Percentiles rank a stretch among this genome's conserved stretches.
These are phyloP conservation scores for Nigrograna mackinnonii DNA, from an alignment of 2,329 filamentous ascomycete species.

Conservation along the genomic window DNA sequence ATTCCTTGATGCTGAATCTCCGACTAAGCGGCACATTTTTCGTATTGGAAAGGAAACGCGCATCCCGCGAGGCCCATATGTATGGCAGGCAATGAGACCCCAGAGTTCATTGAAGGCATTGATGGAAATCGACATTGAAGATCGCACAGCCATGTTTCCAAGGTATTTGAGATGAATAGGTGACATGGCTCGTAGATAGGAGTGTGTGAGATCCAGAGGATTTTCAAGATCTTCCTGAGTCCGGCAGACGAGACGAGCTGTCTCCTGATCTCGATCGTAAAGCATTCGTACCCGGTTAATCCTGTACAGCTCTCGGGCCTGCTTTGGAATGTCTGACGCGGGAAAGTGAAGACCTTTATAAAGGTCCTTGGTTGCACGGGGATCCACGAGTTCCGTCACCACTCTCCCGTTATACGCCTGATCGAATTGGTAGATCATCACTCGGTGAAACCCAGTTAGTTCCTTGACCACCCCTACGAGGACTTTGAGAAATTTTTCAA, in stretches of 20 bases:
- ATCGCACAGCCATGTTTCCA: constrained; percentile 85
- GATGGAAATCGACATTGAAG: constrained; percentile 93
- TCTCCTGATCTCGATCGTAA: constrained; percentile 81
- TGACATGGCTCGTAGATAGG: constrained; percentile 86
- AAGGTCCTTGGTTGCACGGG: constrained; percentile 75
- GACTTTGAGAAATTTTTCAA: constrained; percentile 78
- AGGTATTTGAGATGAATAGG: constrained; percentile 89
- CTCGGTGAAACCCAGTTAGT: constrained; percentile 85
- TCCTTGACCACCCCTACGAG: constrained; percentile 87
- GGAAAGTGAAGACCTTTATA: constrained; percentile 90
- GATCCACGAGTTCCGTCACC: constrained; percentile 85
- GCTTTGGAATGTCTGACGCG: constrained; percentile 82
- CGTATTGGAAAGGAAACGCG: constrained; percentile 89
- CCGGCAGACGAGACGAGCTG: constrained; percentile 80
- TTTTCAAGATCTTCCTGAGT: constrained; percentile 71
- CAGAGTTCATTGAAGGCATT: constrained; percentile 84
- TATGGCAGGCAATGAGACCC: constrained; percentile 86
- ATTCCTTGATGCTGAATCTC: constrained; percentile 83
- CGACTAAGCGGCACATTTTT: constrained; percentile 88
- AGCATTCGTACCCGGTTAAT: constrained; percentile 86
- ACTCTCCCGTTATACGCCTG: constrained; percentile 80
- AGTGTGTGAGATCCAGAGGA: constrained; percentile 81
- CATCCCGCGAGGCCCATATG: constrained; percentile 78
- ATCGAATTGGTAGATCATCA: constrained; percentile 94
- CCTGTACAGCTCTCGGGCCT: constrained; percentile 86